Base-by-base conservation (phyloP, 306 rosid species). In the Hippophae gyantsensis region DNA sequence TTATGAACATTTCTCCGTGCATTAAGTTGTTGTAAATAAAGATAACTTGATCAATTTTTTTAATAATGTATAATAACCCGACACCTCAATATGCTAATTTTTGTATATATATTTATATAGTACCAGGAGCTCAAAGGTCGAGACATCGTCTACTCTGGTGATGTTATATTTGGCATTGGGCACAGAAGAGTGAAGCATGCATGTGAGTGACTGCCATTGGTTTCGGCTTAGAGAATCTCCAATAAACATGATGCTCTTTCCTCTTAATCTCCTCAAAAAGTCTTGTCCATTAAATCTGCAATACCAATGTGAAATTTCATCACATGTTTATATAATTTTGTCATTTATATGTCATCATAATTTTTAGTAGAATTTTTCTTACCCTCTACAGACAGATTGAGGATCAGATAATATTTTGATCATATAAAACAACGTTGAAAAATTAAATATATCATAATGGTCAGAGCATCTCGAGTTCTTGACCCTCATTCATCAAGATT, bases 171-270 rank as follows among this genome's bases (percentile, higher is more conserved):
- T 58, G 14, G 98, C 61, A 52, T 43, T 40, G 40, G 98, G 96
- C 14, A 81, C 61, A 0, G 82, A 61, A 0, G 82, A 74, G 55
- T 87, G 89, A 67, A 92, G 96, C 83, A 81, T 49, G 69, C 98
- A 92, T 8, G 93, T 81, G 45, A 92, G 66, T 3, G 98, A 92
- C 48, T 85, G 89, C 98, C 98, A 92, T 62, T 92, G 98, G 47
- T 92, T 87, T 59, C 72, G 48, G 77, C 98, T 92, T 8, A 92
- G 70, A 3, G 98, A 87, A 53, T 92, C 98, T 67, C 98, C 98
- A 1, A 92, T 93, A 18, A 92, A 92, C 92, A 92, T 88, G 27
- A 92, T 80, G 62, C 89, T 83, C 61, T 83, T 87, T 26, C 95
- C 93, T 51, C 85, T 82, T 57, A 70, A 47, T 57, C 67, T 76